Evolutionary conservation across 352 stramenopile genomes (phyloP).

Genomic region (Globisporangium alternatum): DNA sequence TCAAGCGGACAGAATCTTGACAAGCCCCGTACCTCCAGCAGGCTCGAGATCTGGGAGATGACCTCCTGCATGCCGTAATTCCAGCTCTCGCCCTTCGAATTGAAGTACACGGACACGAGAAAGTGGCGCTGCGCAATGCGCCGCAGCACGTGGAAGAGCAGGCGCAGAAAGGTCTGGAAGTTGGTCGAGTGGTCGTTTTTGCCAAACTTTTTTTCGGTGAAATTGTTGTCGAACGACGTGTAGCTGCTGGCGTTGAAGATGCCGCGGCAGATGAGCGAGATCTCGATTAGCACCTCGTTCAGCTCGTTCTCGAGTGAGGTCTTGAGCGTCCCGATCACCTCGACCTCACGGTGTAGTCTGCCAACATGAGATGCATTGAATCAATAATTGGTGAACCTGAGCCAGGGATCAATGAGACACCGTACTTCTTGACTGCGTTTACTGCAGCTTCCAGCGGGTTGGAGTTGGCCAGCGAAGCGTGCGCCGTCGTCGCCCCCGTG

Average conservation of each 20-base stretch:
- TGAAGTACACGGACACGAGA: constrained; percentile 62
- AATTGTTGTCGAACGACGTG: constrained; percentile 75
- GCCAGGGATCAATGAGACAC: not conserved
- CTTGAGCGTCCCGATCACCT: constrained; percentile 73
- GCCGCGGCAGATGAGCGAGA: constrained; percentile 65
- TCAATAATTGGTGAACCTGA: constrained; percentile 5
- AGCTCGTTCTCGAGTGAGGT: constrained; percentile 67
- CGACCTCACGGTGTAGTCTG: constrained; percentile 71
- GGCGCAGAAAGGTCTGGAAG: constrained; percentile 65
- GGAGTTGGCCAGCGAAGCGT: constrained; percentile 1
- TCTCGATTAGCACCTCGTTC: constrained; percentile 49
- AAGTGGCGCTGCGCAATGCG: constrained; percentile 68
- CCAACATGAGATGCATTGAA: not conserved
- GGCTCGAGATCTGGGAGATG: constrained; percentile 53
- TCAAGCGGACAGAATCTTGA: not conserved
- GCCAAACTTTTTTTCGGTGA: constrained; percentile 73
- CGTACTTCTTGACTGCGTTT: constrained; percentile 66
- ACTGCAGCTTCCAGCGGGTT: constrained; percentile 57
- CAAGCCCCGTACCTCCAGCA: constrained; percentile 45
- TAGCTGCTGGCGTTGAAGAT: constrained; percentile 76
- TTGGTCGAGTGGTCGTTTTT: constrained; percentile 58
- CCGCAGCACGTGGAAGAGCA: constrained; percentile 65
- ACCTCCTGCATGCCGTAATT: constrained; percentile 72
- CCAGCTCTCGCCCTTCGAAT: constrained; percentile 53
- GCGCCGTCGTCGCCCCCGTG: constrained; percentile 2